Base-by-base conservation (phyloP, 805 yeast species). In the Candida tammaniensis region DNA sequence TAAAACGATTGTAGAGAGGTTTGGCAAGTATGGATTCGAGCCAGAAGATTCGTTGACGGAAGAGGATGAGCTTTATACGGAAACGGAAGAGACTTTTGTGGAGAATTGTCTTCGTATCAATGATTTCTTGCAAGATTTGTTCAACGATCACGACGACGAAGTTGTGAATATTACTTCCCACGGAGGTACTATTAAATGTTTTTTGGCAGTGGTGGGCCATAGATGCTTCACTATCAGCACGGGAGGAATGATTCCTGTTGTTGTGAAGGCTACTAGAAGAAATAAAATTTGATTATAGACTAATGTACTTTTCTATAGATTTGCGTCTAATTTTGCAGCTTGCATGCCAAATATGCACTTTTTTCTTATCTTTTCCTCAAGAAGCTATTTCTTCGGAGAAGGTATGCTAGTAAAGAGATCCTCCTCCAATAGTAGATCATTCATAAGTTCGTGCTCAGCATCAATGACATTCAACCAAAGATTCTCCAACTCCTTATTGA, bases 171-270 rank as follows among this genome's bases (percentile, higher is more conserved):
- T 70, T 4, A 72, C 80, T 9, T 59, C 70, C 9, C 81, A 75
- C 47, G 69, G 75, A n/a, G 80, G 79, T 1, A 62, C 72, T n/a
- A 72, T 74, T 27, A 53, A 72, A 27, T 61, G 73, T 12, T 64
- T 73, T 33, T 51, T 75, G 27, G 47, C 61, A 36, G 79, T 68
- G 2, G 43, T 68, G 30, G 64, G 69, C 2, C 85, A 80, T 50
- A 63, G 83, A 34, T 59, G 64, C 11, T 72, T 78, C 46, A 66
- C 77, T 15, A 70, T 80, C 30, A 70, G 78, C 21, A 79, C 86
- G 1, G 84, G 85, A 7, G 81, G 82, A 11, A 70, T 78, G 68
- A 74, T 80, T n/a, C 79, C 80, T 4, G 64, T 75, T 19, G 74
- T 78, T 4, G 68, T 79, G 13, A 73, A 73, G 48, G 81, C 40